A percentile compares a stretch with the other conserved stretches of the same genome.
These are phyloP conservation scores for Hypoxylon trugodes DNA, from an alignment of 495 filamentous ascomycete species.

Conservation along the genomic window DNA sequence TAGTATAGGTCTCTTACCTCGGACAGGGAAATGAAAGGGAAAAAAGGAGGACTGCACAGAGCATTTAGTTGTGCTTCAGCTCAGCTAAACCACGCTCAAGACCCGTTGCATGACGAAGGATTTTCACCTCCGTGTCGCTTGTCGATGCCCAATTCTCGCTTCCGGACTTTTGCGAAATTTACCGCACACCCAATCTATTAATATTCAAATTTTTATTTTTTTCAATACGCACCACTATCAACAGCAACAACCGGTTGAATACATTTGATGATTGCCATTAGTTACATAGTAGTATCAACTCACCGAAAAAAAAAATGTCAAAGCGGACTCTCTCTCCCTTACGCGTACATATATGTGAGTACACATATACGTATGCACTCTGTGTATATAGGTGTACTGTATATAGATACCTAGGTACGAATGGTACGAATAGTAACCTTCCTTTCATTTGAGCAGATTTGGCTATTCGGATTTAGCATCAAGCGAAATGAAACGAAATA, in stretches of 20 bases:
- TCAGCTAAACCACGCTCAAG: slow-evolving; percentile 23
- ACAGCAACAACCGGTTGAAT: slow-evolving; percentile 3
- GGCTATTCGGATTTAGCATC: slow-evolving; percentile 17
- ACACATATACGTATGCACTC: too few relatives aligned
- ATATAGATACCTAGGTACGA: background rate
- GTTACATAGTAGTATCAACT: too few relatives aligned
- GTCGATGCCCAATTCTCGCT: slow-evolving; percentile 41
- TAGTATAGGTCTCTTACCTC: background rate
- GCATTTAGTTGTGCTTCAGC: too few relatives aligned
- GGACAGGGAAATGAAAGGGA: slow-evolving; percentile 18
- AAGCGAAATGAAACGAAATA: background rate
- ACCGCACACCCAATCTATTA: slow-evolving; percentile 23
- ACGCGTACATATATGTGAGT: slow-evolving; percentile 14
- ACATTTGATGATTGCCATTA: background rate
- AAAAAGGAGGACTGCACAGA: slow-evolving; percentile 47
- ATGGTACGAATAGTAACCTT: background rate
- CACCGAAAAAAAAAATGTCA: slow-evolving; percentile 2
- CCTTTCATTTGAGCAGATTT: background rate
- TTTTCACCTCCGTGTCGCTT: slow-evolving; percentile 36
- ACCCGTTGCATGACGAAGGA: slow-evolving; percentile 38
- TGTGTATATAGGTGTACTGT: too few relatives aligned
- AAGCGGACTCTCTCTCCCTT: background rate
- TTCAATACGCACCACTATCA: slow-evolving; percentile 10
- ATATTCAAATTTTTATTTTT: slow-evolving; percentile 12
- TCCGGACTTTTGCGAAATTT: slow-evolving; percentile 30